A percentile compares a stretch with the other conserved stretches of the same genome.
Evolutionary conservation across 805 yeast genomes (phyloP).

Genomic region (Candida gorgasii): DNA sequence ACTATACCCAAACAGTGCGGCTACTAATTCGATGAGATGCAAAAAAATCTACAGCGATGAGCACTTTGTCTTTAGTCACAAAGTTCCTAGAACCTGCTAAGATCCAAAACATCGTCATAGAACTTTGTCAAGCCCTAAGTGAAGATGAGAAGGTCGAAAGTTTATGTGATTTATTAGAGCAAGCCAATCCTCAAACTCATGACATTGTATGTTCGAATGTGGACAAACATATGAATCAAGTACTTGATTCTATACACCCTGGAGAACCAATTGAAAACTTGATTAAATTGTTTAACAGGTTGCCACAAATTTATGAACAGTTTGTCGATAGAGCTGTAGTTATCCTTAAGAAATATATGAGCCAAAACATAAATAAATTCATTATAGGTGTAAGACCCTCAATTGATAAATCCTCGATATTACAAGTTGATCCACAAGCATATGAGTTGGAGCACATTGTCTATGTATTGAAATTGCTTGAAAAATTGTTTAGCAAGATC

Average conservation of each 20-base stretch:
- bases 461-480: conserved; percentile 37
- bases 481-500: conserved; percentile 31
- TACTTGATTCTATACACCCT: conserved; percentile 6
- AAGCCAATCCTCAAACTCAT: conserved; percentile 16
- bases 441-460: conserved; percentile 16
- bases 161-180: conserved; percentile 29
- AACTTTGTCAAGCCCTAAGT: conserved; percentile 19
- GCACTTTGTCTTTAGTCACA: conserved; percentile 23
- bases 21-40: conserved; percentile 2
- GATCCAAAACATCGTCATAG: conserved; percentile 22
- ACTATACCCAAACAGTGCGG: background rate
- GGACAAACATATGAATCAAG: conserved; percentile 7
- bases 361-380: conserved; percentile 15
- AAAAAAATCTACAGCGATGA: conserved; percentile 9
- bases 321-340: conserved; percentile 8
- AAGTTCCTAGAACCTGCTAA: conserved; percentile 23
- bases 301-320: conserved; percentile 19
- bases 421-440: background rate
- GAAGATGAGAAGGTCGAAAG: conserved; percentile 19
- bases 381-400: conserved; percentile 17
- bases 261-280: conserved; percentile 12
- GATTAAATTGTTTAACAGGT: conserved; percentile 16
- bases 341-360: conserved; percentile 12
- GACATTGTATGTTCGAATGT: conserved; percentile 2
- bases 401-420: conserved; percentile 3